Evolutionary conservation across 2,329 filamentous ascomycete genomes (phyloP), one percentile per base, ranked within the genome.

Genomic region (Fusarium phyllophilum): DNA sequence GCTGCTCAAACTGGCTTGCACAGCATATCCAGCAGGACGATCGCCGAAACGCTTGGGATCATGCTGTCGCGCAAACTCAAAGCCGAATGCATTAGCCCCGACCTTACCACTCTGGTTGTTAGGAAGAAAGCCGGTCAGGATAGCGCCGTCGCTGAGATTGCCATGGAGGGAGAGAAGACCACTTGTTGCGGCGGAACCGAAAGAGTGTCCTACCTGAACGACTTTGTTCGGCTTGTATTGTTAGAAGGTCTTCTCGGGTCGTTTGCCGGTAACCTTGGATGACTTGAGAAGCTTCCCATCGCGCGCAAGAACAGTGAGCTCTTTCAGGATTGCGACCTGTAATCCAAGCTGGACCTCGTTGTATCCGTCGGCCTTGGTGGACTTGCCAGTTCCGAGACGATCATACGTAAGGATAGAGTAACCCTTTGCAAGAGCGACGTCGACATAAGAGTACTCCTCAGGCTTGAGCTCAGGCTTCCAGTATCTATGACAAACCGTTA

Each of bases 241-340:
- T 14, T 7, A 48, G 10, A 48, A 29, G 7, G 5, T 0, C 31
- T 48, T 46, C 12, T 36, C 17, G 1, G 41, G 41, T 0, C 4
- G n/a, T 18, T 48, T 58, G 3, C 31, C 24, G 1, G 3, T 4
- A 2, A 36, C 1, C 5, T 36, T 36, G 14, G 31, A 36, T 8
- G 55, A 14, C 2, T 4, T 1, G 2, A 58, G 17, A 3, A 58
- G 55, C 0, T 36, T 48, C 18, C 55, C 55, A 0, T 36, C 10
- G 1, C 55, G 8, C 2, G 41, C 41, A 2, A 58, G 11, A 18
- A 36, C 0, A 14, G 55, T 58, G 1, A 58, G 31, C 3, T 48
- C 41, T n/a, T 36, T 58, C 14, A 48, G 10, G 6, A 58, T 58
- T 1, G n/a, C 31, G 6, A 58, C 31, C 1, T 58, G 55, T 1